phyloP scores from a whole-genome alignment of 768 basidiomycete species.

The Pisolithus microcarpus region DNA sequence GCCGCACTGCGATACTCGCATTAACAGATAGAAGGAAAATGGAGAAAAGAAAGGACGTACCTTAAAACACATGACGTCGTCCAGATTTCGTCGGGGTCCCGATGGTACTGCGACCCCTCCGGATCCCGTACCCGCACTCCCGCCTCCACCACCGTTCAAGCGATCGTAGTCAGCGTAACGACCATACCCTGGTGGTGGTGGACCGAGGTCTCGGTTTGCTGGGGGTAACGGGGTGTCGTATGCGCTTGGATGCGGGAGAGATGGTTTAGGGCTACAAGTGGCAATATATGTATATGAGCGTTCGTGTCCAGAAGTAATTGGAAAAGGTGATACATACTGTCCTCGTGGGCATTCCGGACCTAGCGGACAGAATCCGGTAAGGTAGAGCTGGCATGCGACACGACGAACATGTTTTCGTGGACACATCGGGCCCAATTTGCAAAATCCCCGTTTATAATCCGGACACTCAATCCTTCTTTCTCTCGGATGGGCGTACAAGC shows the following conservation, averaged over 20 bases:
- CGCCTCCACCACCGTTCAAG: constrained; percentile 29
- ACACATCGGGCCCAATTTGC: constrained; percentile 81
- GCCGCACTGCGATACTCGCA: constrained; percentile 53
- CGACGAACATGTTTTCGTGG: constrained; percentile 89
- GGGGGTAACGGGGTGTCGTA: constrained; percentile 75
- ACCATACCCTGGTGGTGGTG: constrained; percentile 88
- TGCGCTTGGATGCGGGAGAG: constrained; percentile 57
- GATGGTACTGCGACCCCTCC: constrained; percentile 27
- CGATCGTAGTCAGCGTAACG: constrained; percentile 76
- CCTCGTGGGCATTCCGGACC: constrained; percentile 83
- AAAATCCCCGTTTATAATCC: constrained; percentile 94
- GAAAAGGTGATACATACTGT: constrained; percentile 55
- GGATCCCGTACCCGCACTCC: constrained; percentile 9
- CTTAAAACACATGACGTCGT: constrained; percentile 86
- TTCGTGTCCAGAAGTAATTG: not conserved
- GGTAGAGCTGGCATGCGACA: constrained; percentile 83
- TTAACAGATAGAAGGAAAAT: constrained; percentile 2
- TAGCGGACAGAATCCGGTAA: constrained; percentile 88
- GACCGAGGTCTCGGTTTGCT: constrained; percentile 73
- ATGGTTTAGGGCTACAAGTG: constrained; percentile 63
- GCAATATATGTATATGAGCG: constrained; percentile 7
- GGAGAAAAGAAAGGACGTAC: constrained; percentile 30
- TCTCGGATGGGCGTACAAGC: constrained; percentile 92
- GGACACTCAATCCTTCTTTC: constrained; percentile 90
- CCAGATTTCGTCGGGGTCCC: constrained; percentile 61